phyloP scores from a whole-genome alignment of 202 grass and related monocot species.

The Hordeum pubiflorum region DNA sequence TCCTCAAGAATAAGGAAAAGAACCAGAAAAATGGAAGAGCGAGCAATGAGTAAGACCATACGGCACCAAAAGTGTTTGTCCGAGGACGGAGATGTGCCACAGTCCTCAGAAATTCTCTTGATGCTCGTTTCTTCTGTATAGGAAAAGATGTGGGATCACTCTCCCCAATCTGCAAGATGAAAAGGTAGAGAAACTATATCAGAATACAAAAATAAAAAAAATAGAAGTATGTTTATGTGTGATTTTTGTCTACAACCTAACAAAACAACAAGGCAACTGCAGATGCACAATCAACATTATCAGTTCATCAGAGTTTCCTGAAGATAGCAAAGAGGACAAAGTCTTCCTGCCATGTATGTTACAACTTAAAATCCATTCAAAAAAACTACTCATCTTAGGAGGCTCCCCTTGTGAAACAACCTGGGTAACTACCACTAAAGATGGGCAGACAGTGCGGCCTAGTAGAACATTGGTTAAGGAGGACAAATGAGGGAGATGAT shows the following conservation, averaged over 20 bases:
- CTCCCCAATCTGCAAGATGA: slow-evolving; percentile 72
- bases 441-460: neutral
- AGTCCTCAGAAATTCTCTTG: slow-evolving; percentile 86
- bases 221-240: neutral
- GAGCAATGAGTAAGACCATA: slow-evolving; percentile 41
- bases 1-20: neutral
- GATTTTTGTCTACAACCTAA: neutral
- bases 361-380: neutral
- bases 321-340: neutral
- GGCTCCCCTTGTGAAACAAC: neutral
- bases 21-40: neutral
- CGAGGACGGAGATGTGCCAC: slow-evolving; percentile 94
- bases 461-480: neutral
- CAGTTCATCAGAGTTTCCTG: neutral
- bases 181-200: slow-evolving; percentile 5
- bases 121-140: slow-evolving; percentile 91
- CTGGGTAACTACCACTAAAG: neutral
- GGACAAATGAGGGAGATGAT: neutral
- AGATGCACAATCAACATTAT: neutral
- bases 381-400: neutral
- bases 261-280: neutral
- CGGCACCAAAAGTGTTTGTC: slow-evolving; percentile 95
- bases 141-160: slow-evolving; percentile 79
- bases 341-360: neutral
- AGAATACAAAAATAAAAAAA: slow-evolving; percentile 8